Evolutionary conservation across 257 asterid genomes (phyloP).

Genomic region (Gentiana macrophylla): DNA sequence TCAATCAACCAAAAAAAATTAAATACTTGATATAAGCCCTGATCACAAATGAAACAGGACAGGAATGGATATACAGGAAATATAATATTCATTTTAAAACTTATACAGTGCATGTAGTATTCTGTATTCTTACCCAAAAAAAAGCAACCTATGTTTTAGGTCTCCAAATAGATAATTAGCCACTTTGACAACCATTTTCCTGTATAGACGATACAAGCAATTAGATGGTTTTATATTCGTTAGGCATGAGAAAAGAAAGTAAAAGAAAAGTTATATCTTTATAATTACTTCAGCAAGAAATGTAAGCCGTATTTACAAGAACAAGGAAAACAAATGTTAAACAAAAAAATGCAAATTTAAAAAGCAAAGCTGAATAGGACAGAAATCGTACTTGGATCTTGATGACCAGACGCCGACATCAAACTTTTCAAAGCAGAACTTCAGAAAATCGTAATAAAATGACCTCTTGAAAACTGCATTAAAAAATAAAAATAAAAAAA

Average conservation of each 20-base stretch:
- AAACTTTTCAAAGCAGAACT: slow-evolving; percentile 72
- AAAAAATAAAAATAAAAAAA: slow-evolving; percentile 5
- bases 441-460: slow-evolving; percentile 61
- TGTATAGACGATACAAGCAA: slow-evolving; percentile 12
- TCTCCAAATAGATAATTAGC: slow-evolving; percentile 64
- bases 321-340: no score
- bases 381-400: slow-evolving; percentile 47
- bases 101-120: no score
- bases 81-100: no score
- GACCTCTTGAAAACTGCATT: slow-evolving; percentile 83
- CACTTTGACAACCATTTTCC: slow-evolving; percentile 45
- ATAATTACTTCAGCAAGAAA: no score
- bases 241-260: no score
- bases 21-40: no score
- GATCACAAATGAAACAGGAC: no score
- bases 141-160: slow-evolving; percentile 36
- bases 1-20: no score
- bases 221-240: no score
- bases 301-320: no score
- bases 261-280: no score
- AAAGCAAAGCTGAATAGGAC: slow-evolving; percentile 7
- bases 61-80: no score
- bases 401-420: slow-evolving; percentile 90
- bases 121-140: slow-evolving; percentile 59
- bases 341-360: slow-evolving; percentile 1